Evolutionary conservation across 2,329 filamentous ascomycete species (phyloP), one percentile per base, ranked within the genome.

Genomic region (Ceratocystis papillata): DNA sequence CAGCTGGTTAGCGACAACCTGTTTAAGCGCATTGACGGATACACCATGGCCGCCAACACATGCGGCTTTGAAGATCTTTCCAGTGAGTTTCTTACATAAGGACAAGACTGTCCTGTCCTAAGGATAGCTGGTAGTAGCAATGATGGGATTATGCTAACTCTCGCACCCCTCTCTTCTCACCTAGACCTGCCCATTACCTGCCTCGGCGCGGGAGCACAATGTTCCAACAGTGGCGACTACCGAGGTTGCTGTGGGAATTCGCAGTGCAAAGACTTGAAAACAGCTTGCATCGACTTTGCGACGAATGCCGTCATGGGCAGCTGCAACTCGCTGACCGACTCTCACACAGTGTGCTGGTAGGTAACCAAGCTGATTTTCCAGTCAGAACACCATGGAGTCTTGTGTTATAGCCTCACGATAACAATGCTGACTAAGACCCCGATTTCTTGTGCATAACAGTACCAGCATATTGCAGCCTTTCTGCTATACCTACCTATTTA

Each of bases 271-370:
- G 64, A 68, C 5, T 70, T 76, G 45, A 73, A 73, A 69, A 76
- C 74, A 15, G 69, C 69, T 2, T 76, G 75, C 44, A 69, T 76
- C 64, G 69, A 73, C 70, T 75, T 72, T 50, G 53, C 53, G 15
- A 50, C 64, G 3, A 68, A 69, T n/a, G 72, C 72, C 20, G n/a
- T 60, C 1, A 65, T 67, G 2, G 71, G 72, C 4, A 63, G 66
- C 6, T 75, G 74, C 62, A 65, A 71, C 28, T 68, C 72, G 7
- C 68, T 71, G 3, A 67, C 69, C 3, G 72, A 75, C 61, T 73
- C 70, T 37, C 73, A 75, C 61, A 76, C 74, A 2, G 68, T 75
- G 17, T 76, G 74, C 71, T 76, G 75, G 74, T 76, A 70, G 61
- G 66, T 20, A 62, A 37, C 17, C 25, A 25, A 46, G 41, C 61